Evolutionary conservation across 345 rosid species (phyloP).

Genomic region (Theobroma cacao): DNA sequence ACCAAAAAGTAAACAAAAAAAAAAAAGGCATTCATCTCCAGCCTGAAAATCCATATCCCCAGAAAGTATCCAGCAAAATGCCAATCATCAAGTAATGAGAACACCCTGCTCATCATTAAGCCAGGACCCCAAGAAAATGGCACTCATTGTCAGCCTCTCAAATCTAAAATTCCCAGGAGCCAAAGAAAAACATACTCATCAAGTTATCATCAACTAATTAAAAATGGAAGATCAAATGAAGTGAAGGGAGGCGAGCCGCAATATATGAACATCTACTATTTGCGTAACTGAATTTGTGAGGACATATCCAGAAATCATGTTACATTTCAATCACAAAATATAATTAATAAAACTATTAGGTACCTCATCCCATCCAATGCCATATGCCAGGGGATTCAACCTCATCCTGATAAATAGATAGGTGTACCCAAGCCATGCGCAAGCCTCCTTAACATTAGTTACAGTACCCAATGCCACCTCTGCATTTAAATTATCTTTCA

Average conservation of each 20-base stretch:
- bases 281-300: neutral
- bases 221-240: constrained; percentile 5
- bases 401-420: constrained; percentile 96
- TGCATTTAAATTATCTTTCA: constrained; percentile 92
- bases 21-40: neutral
- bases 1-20: too few relatives aligned
- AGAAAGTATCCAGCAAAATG: neutral
- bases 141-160: neutral
- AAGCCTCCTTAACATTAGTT: constrained; percentile 97
- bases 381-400: constrained; percentile 93
- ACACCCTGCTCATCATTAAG: neutral
- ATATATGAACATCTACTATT: neutral
- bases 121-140: neutral
- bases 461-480: constrained; percentile 99
- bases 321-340: neutral
- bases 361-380: constrained; percentile 99
- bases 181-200: neutral
- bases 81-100: neutral
- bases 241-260: neutral
- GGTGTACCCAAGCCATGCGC: constrained; percentile 98
- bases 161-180: neutral
- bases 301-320: neutral
- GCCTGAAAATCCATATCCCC: neutral
- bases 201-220: neutral
- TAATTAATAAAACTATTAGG: constrained; percentile 1